phyloP scores from a whole-genome alignment of 805 yeast species.

The Middelhovenomyces tepae region DNA sequence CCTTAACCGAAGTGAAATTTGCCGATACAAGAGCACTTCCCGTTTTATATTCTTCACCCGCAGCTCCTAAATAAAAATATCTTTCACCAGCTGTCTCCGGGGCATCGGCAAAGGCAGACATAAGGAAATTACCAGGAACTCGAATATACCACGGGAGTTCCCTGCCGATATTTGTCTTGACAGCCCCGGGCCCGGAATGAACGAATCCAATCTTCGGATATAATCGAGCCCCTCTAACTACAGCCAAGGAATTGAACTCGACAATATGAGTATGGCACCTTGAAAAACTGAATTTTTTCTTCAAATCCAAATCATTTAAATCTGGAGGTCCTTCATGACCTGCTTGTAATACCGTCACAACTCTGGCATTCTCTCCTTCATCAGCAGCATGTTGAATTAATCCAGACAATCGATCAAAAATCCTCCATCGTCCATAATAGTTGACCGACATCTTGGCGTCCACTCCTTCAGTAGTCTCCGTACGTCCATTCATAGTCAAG shows the following conservation, averaged over 20 bases:
- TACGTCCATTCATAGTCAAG: constrained; percentile 26
- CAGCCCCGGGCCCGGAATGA: constrained; percentile 22
- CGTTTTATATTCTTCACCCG: constrained; percentile 13
- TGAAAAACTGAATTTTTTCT: constrained; percentile 15
- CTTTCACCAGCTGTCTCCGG: constrained; percentile 19
- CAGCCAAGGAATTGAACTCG: constrained; percentile 19
- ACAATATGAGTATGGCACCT: constrained; percentile 13
- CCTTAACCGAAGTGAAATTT: constrained; percentile 7
- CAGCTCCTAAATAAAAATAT: constrained; percentile 15
- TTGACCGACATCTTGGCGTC: constrained; percentile 22
- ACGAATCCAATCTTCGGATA: constrained; percentile 19
- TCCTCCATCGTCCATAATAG: constrained; percentile 23
- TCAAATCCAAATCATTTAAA: constrained; percentile 21
- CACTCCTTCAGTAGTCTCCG: constrained; percentile 21
- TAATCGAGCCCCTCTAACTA: constrained; percentile 12
- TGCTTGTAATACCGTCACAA: constrained; percentile 21
- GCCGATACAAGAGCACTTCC: constrained; percentile 17
- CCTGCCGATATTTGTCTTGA: constrained; percentile 15
- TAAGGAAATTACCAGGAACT: constrained; percentile 3
- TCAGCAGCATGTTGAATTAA: constrained; percentile 18
- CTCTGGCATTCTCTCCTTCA: constrained; percentile 18
- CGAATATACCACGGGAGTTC: constrained; percentile 19
- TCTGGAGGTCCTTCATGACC: constrained; percentile 18
- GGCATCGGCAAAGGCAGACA: constrained; percentile 6
- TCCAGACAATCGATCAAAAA: constrained; percentile 17